Percentiles rank a stretch among this genome's conserved stretches.
Conservation (phyloP, 306 rosid genomes). For the Gleditsia sinensis region DNA sequence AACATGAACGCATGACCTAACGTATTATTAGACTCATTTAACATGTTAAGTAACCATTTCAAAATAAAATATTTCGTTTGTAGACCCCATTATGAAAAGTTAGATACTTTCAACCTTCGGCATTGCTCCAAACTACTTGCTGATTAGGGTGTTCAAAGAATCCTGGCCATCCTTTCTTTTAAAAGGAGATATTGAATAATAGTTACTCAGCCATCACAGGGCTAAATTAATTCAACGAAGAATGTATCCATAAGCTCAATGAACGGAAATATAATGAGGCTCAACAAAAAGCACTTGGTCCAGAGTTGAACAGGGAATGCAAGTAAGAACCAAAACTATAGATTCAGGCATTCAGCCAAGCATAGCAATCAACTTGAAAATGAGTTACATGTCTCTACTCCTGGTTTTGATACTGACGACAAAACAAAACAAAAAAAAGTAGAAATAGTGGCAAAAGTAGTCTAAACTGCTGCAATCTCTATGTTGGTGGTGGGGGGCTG, state of each 20-base stretch:
- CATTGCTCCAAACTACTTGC: background rate
- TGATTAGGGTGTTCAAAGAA: background rate
- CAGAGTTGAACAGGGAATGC: background rate
- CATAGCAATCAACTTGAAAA: background rate
- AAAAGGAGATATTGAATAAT: background rate
- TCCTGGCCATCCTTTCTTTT: background rate
- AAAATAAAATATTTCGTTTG: no score
- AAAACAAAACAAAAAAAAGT: background rate
- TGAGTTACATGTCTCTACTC: background rate
- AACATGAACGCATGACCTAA: no score
- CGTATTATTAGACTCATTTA: no score
- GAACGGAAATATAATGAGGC: background rate
- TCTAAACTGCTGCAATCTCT: conserved; percentile 39
- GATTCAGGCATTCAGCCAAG: background rate
- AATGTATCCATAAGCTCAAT: background rate
- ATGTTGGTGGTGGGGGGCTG: conserved; percentile 30
- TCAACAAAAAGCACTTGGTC: background rate
- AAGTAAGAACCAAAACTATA: background rate
- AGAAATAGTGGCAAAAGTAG: background rate
- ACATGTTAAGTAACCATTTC: no score
- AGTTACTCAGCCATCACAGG: background rate
- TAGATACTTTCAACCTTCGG: no score
- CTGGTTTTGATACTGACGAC: conserved; percentile 10
- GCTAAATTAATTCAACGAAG: background rate
- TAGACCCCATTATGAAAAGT: no score